Conservation (phyloP, 116 monocot species). For the Dioscorea cayenensis region DNA sequence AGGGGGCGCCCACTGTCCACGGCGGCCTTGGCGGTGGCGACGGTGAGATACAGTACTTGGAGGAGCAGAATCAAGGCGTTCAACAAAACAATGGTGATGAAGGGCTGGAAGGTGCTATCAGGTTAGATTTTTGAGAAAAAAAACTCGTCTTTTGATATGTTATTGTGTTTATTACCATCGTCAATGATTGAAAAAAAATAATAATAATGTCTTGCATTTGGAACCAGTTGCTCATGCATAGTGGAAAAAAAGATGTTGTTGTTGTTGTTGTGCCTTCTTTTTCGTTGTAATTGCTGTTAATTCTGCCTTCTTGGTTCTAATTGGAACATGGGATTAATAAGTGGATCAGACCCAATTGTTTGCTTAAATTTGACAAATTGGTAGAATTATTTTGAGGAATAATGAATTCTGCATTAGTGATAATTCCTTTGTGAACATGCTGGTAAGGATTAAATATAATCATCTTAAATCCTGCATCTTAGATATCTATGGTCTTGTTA, state of each 20-base stretch:
- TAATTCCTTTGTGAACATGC: neutral
- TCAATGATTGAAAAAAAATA: neutral
- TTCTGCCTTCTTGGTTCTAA: too few species aligned
- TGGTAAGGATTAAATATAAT: too few species aligned
- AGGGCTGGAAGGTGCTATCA: constrained; percentile 32
- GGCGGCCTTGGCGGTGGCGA: constrained; percentile 10
- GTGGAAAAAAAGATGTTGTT: neutral
- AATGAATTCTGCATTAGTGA: neutral
- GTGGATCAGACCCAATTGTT: neutral
- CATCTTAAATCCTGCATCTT: too few species aligned
- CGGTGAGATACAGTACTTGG: constrained; percentile 33
- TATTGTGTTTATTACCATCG: neutral
- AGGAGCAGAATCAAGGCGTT: constrained; percentile 26
- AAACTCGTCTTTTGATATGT: neutral
- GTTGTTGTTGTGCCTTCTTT: too few species aligned
- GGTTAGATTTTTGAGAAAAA: constrained; percentile 13
- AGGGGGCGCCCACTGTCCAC: neutral
- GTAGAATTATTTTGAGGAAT: neutral
- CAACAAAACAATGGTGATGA: constrained; percentile 29
- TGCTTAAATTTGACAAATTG: neutral
- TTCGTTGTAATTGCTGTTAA: neutral
- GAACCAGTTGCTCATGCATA: neutral
- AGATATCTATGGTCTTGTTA: too few species aligned
- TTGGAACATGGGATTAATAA: too few species aligned
- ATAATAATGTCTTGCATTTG: neutral